Evolutionary conservation across 2,329 filamentous ascomycete species (phyloP), one percentile per base, ranked within the genome.

Genomic region (Rutstroemia sp.): DNA sequence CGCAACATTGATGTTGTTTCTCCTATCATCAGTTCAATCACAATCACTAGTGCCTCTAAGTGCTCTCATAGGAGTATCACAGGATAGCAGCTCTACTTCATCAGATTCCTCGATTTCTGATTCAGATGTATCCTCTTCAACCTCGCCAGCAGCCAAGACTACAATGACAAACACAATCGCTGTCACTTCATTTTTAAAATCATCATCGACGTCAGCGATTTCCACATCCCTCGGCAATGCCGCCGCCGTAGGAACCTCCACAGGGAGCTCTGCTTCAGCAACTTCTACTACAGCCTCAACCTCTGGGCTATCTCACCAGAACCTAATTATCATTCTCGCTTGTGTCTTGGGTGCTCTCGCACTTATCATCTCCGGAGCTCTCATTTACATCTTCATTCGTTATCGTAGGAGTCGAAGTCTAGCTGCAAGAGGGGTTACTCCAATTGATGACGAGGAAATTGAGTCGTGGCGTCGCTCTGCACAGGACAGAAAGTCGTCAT

Each of bases 391-490:
- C 38, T 12, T 59, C 30, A 51, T 48, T 16, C 66, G 63, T 7
- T 66, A 63, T 56, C 59, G 58, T 8, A 57, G 46, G 53, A 54
- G 61, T 25, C 70, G 70, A 37, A 61, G 67, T 12, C 73, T 83
- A 55, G 74, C 80, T 61, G 73, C 75, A 51, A 73, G 82, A 51
- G 80, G 79, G 48, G 79, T 80, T 46, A 80, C 81, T 0, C 82
- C 83, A 12, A 83, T 86, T 58, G 76, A 79, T 60, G 83, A 86
- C 63, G 81, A 84, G 58, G 83, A 86, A 67, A 86, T 86, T 57
- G 80, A 80, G 62, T 82, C 80, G 4, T 86, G 83, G 83, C 41
- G 72, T 68, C 51, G 56, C n/a, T 63, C 60, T 25, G 59, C 46
- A n/a, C 49, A 55, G 14, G 47, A 55, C 16, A 51, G 30, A 7